Evolutionary conservation across 495 filamentous ascomycete genomes (phyloP), one percentile per base, ranked within the genome.

Genomic region (Penicillium pancosmium): DNA sequence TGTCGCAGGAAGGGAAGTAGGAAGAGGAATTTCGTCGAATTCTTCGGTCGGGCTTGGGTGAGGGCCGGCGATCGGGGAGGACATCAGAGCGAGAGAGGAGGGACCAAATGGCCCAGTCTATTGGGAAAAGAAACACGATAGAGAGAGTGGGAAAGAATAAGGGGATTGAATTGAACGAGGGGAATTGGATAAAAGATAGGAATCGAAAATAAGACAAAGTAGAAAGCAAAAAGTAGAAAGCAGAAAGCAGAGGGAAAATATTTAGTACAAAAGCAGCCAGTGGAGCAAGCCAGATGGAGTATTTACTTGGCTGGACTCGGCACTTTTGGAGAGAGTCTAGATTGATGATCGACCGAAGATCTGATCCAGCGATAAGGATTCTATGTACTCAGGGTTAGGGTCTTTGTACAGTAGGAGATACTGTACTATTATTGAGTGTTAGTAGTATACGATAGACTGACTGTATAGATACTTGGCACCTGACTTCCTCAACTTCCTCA

Each of bases 21-120:
- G 66, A 8, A 70, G 56, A 27, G 65, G 62, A 27, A 58, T 61
- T 58, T 70, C 67, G 27, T 56, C 51, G 18, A 62, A 62, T 47
- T 70, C 65, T 62, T 70, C 68, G 52, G 40, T 62, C 5, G 68
- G 68, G 34, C 63, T 70, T 12, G 68, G 68, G 44, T 64, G 63
- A 12, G 68, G 68, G 21, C 57, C 55, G 19, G 18, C 7, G 36
- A 65, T 60, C 16, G 52, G 34, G 47, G 57, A 54, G 65, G 67
- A 69, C 67, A 69, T 69, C 35, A 38, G 48, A 50, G 55, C 25
- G 50, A 21, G 19, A 51, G 44, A 58, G 49, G 47, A 43, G 13
- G 49, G 49, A 21, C 27, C 49, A 13, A 25, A 40, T 38, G 25
- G 23, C 15, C 33, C 50, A 12, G 27, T 11, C 6, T 52, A 34